Conservation (phyloP, 2,329 filamentous ascomycete genomes). For the Nannizziopsis arthrosporioides region DNA sequence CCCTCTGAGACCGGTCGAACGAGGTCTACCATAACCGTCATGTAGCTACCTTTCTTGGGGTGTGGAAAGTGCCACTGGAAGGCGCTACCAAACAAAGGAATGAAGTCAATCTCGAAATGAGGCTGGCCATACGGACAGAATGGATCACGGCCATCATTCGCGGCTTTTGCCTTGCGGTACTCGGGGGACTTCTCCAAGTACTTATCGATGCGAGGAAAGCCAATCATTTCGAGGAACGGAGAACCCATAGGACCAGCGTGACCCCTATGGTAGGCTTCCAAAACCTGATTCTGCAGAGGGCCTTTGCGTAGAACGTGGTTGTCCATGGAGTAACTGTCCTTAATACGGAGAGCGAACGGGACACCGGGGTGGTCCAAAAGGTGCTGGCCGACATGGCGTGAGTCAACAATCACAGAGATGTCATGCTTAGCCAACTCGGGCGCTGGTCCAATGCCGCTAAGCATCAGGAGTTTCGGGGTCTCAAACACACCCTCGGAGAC, state of each 20-base stretch:
- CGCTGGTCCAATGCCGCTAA: conserved; percentile 35
- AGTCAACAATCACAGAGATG: conserved; percentile 25
- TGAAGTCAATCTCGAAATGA: conserved; percentile 53
- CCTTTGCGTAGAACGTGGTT: conserved; percentile 30
- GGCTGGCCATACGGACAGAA: conserved; percentile 48
- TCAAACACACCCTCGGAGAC: conserved; percentile 43
- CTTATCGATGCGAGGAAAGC: conserved; percentile 48
- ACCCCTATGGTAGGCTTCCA: conserved; percentile 29
- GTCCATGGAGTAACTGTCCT: conserved; percentile 33
- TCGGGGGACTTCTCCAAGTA: conserved; percentile 38
- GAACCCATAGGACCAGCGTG: conserved; percentile 33
- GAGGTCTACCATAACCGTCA: conserved; percentile 47
- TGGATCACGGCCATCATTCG: conserved; percentile 38
- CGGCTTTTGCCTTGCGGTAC: conserved; percentile 37
- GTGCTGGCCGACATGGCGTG: conserved; percentile 23
- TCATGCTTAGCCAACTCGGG: conserved; percentile 28
- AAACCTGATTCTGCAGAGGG: conserved; percentile 23
- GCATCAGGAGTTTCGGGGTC: conserved; percentile 42
- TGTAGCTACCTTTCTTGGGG: conserved; percentile 38
- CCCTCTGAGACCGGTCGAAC: conserved; percentile 37
- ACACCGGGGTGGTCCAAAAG: conserved; percentile 31
- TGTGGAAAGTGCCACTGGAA: conserved; percentile 41
- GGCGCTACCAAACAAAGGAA: conserved; percentile 44
- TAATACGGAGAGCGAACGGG: conserved; percentile 32
- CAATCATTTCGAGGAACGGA: conserved; percentile 42